phyloP scores from a whole-genome alignment of 495 filamentous ascomycete genomes.

The Pyrenula massariospora region DNA sequence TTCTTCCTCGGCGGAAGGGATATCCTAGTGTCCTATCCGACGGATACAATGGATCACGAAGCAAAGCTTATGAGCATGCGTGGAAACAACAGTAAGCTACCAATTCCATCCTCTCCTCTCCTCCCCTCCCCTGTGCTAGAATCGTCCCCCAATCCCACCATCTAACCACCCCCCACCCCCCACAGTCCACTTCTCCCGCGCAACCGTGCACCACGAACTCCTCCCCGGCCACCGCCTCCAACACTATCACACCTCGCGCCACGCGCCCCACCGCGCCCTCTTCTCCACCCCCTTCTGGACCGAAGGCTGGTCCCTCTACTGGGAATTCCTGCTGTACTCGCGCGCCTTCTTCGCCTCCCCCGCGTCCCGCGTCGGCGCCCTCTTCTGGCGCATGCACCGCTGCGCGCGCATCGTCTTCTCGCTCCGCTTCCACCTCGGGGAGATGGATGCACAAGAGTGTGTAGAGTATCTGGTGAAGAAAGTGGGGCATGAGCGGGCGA shows the following conservation, averaged over 20 bases:
- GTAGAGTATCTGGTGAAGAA: constrained; percentile 21
- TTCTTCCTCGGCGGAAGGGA: constrained; percentile 39
- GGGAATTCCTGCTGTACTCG: constrained; percentile 39
- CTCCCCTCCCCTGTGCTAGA: too few relatives aligned
- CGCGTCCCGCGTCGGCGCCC: constrained; percentile 32
- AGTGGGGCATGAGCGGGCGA: constrained; percentile 40
- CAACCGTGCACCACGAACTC: constrained; percentile 43
- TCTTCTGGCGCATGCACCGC: constrained; percentile 40
- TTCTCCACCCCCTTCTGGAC: constrained; percentile 42
- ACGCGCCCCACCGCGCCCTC: constrained; percentile 29
- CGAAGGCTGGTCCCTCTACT: constrained; percentile 44
- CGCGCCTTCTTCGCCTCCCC: constrained; percentile 14
- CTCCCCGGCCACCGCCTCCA: constrained; percentile 43
- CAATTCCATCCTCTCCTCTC: background rate
- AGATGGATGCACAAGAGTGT: constrained; percentile 31
- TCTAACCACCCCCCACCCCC: background rate
- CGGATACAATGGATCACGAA: constrained; percentile 31
- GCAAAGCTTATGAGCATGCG: constrained; percentile 41
- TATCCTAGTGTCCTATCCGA: constrained; percentile 40
- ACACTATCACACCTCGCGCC: constrained; percentile 25
- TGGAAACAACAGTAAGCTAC: constrained; percentile 27
- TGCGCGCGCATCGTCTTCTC: constrained; percentile 40
- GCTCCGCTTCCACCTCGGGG: constrained; percentile 36
- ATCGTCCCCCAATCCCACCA: too few relatives aligned
- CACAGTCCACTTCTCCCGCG: constrained; percentile 30